phyloP scores from a whole-genome alignment of 2,329 filamentous ascomycete species.

The Aspergillus phoenicis region DNA sequence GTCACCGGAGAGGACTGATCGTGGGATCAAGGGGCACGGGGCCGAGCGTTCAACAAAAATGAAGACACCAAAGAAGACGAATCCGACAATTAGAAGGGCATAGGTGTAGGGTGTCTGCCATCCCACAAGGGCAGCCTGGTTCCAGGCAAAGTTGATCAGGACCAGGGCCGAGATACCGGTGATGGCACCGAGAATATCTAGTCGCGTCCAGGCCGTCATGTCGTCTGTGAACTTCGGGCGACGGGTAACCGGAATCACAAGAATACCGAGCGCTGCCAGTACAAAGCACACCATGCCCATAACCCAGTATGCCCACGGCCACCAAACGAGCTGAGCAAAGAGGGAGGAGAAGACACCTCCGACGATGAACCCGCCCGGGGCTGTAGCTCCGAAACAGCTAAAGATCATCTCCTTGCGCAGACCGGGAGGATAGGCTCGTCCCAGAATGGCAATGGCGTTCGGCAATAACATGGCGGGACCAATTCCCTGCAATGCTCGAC shows the following conservation, averaged over 20 bases:
- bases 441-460: conserved; percentile 65
- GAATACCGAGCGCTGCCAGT: conserved; percentile 38
- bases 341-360: conserved; percentile 46
- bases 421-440: conserved; percentile 59
- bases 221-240: conserved; percentile 9
- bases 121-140: conserved; percentile 62
- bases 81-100: conserved; percentile 58
- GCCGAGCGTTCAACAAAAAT: conserved; percentile 54
- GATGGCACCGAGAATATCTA: conserved; percentile 46
- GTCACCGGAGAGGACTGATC: conserved; percentile 51
- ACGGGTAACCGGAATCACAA: conserved; percentile 30
- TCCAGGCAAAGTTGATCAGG: conserved; percentile 70
- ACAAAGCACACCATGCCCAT: conserved; percentile 40
- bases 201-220: conserved; percentile 27
- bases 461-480: conserved; percentile 66
- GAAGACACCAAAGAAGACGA: conserved; percentile 58
- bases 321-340: conserved; percentile 50
- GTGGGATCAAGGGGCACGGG: conserved; percentile 59
- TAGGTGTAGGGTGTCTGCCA: conserved; percentile 61
- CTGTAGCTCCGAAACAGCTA: conserved; percentile 53
- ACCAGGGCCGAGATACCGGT: conserved; percentile 59
- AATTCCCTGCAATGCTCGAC: conserved; percentile 56
- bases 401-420: conserved; percentile 63
- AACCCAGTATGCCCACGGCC: conserved; percentile 56
- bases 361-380: conserved; percentile 49